Evolutionary conservation across 805 yeast genomes (phyloP), one percentile per base, ranked within the genome.

Genomic region (Wickerhamiella australiensis): DNA sequence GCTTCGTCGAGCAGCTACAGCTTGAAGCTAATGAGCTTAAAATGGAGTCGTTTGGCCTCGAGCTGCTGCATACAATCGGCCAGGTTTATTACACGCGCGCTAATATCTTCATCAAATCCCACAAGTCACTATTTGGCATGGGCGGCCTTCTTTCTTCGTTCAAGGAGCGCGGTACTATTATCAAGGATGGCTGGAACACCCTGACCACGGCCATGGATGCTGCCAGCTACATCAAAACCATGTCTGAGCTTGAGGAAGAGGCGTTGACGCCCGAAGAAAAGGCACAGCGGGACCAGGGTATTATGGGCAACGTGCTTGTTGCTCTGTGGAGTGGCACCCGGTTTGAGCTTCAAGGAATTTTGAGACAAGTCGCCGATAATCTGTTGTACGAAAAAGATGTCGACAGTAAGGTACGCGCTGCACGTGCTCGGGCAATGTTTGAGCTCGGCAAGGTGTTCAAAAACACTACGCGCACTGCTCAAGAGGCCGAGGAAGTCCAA

Each of bases 271-370:
- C 78, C 5, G 82, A 75, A 49, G 75, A 76, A 58, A 75, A 77
- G 54, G 86, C 80, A 1, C 92, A 86, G 61, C 76, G 83, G 67
- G 96, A 90, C 60, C 75, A 86, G 46, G 68, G 77, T 50, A 75
- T 90, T 54, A 79, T 86, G 49, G 97, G 98, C 21, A 92, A 90
- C 64, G 76, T 92, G 20, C 72, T 92, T 46, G 90, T 92, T 6
- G 87, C 95, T 1, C 94, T 95, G 17, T 92, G 99, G 99, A 84
- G 85, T 20, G 85, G 94, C 36, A 85, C 95, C 18, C 80, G 83
- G 57, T 81, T 79, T 65, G 99, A 92, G 68, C 79, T 88, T 49
- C 80, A 81, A 52, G 73, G 82, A 25, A 80, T 84, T n/a, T 62
- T 84, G 47, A 77, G 92, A 45, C 88, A 82, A 27, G 87, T 87